Conservation (phyloP, 345 rosid species). For the Gossypium thurberi region DNA sequence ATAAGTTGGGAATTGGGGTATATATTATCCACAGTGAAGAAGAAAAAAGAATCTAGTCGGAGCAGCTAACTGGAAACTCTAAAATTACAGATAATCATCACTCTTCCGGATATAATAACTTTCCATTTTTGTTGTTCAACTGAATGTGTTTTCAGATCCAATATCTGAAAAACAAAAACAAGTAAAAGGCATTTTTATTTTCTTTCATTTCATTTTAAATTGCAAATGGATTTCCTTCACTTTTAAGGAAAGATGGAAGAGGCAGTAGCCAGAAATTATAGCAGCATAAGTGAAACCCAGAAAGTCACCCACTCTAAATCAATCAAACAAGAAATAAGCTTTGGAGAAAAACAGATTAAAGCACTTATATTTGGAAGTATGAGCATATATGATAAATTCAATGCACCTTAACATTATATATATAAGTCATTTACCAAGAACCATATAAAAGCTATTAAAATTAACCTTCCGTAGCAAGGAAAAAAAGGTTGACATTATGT, state of each 20-base stretch:
- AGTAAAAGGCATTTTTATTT: not conserved
- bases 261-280: not conserved
- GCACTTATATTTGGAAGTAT: not conserved
- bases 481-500: not conserved
- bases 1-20: not conserved
- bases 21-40: not conserved
- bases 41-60: not conserved
- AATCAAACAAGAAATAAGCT: slow-evolving; percentile 2
- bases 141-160: not conserved
- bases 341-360: not conserved
- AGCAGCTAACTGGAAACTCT: not conserved
- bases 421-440: not conserved
- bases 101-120: not conserved
- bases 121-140: not conserved
- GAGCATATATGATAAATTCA: not conserved
- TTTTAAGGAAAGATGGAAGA: not conserved
- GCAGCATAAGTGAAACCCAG: not conserved
- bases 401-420: not conserved
- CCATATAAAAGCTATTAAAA: not conserved
- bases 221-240: not conserved
- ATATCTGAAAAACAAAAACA: not conserved
- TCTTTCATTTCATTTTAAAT: not conserved
- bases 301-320: not conserved
- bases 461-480: not conserved
- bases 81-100: not conserved